Base-by-base conservation (phyloP, 1,284 basidiomycete genomes). In the Vanrija sp. region DNA sequence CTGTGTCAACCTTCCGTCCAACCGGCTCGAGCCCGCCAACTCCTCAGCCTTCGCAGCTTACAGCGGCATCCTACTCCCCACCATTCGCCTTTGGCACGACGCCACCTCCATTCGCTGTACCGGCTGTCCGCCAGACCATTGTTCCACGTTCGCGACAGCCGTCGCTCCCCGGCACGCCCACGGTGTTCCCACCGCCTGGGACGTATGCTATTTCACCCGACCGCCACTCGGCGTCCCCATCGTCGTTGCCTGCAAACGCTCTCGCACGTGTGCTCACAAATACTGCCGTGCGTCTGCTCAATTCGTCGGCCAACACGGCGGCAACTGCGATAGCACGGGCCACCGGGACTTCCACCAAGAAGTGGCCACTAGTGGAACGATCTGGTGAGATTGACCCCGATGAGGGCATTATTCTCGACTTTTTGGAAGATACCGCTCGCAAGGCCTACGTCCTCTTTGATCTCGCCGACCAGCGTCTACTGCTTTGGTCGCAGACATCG, bases 391-490 rank as follows among this genome's bases (percentile, higher is more conserved):
- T 71, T 22, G 88, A 94, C 64, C 85, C 88, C 0, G 78, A 86
- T 47, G 93, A 97, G 63, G 88, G 90, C 54, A 83, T 84, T 53
- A 75, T 98, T 8, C 77, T 97, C 10, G 82, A 79, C 3, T 73
- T 76, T 19, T 78, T 98, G 38, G 93, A 97, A 69, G 89, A 95
- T 60, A 76, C 93, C 0, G 94, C 92, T 10, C 91, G 96, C 79
- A 98, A 98, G 81, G 93, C 94, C 22, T 88, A 89, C 59, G 91
- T 95, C 36, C 78, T 98, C 51, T 88, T 88, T 49, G 87, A 89
- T 60, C 94, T 94, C 82, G 95, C 89, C 35, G 94, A 98, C 74
- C 84, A 87, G 71, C 89, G 93, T 82, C 87, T 95, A 59, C 85
- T 89, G 50, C 85, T 84, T 14, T 67, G 67, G 61, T 53, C 53